These are phyloP conservation scores for Alternaria sp. DNA, from an alignment of 2,329 filamentous ascomycete species.

Conservation along the genomic window DNA sequence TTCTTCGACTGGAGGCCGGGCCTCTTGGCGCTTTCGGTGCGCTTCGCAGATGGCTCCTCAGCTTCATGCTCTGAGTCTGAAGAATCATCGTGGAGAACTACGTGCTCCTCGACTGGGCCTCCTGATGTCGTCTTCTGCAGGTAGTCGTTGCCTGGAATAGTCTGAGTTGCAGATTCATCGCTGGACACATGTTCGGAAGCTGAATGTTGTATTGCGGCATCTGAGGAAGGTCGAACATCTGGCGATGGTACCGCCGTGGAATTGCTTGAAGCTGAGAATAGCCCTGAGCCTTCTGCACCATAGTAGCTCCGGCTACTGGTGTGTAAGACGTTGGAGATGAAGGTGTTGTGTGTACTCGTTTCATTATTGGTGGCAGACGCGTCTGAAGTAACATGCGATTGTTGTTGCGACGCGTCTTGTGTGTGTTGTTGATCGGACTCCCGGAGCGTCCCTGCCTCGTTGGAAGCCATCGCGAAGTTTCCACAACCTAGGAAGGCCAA, in stretches of 20 bases:
- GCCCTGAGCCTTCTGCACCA: conserved; percentile 9
- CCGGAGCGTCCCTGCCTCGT: conserved; percentile 43
- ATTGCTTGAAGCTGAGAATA: conserved; percentile 18
- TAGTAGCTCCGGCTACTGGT: conserved; percentile 21
- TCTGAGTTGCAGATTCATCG: background rate
- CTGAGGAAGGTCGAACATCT: background rate
- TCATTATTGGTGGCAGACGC: background rate
- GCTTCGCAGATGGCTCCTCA: conserved; percentile 26
- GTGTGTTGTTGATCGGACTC: conserved; percentile 32
- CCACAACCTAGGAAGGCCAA: conserved; percentile 1
- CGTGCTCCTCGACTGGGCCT: conserved; percentile 18
- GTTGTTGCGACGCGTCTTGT: conserved; percentile 24
- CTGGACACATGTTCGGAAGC: background rate
- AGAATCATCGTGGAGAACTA: conserved; percentile 20
- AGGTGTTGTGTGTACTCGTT: conserved; percentile 5
- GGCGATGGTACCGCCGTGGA: conserved; percentile 17
- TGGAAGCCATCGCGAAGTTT: conserved; percentile 33
- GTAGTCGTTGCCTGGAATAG: background rate
- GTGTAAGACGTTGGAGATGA: conserved; percentile 30
- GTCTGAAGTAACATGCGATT: conserved; percentile 5
- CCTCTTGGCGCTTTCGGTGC: conserved; percentile 16
- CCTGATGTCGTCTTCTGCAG: conserved; percentile 1
- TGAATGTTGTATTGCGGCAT: background rate
- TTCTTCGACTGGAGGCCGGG: conserved; percentile 25
- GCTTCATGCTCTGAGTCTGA: conserved; percentile 32